Evolutionary conservation across 2,329 filamentous ascomycete genomes (phyloP), one percentile per base, ranked within the genome.

Genomic region (Phyllosticta capitalensis): DNA sequence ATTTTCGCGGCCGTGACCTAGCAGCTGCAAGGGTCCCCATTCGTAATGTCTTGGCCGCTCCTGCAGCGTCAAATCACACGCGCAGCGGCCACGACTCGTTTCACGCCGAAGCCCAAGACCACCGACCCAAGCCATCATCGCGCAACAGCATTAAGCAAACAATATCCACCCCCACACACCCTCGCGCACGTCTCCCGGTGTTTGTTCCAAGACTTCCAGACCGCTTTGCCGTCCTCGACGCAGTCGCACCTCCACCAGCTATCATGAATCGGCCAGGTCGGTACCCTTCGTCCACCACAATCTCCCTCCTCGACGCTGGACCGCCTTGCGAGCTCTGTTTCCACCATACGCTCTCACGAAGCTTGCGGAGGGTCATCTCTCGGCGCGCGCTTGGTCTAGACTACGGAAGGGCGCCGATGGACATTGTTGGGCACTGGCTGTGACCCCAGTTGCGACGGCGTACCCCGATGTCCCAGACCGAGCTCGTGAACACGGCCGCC

Each of bases 181-280:
- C 49, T 60, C 17, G 24, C 53, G 19, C 45, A 55, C 48, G 20
- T 51, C 58, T 21, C 19, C 20, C 24, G 17, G 3, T 33, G 21
- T 53, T 21, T 22, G 21, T 38, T 30, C 5, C 48, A 12, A 60
- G 52, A 19, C 45, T n/a, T 45, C 14, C 33, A 19, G 12, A 20
- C 19, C 26, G n/a, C 52, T 30, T 10, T 19, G 48, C 58, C 52
- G 58, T 26, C 20, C 50, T 26, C 50, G 50, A 52, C 20, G n/a
- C 52, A 51, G 52, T 38, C 30, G 7, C 5, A 24, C 50, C 26
- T 55, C 53, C 38, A 9, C 24, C 38, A 52, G 48, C 53, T 53
- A 60, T 10, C 58, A 60, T 60, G 58, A 56, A 60, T 53, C 58
- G 58, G 48, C 58, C 58, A 60, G 58, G 58, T 60, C 53, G 38